These are phyloP conservation scores for Talaromyces sp. DNA, from an alignment of 2,329 filamentous ascomycete species.

Conservation along the genomic window DNA sequence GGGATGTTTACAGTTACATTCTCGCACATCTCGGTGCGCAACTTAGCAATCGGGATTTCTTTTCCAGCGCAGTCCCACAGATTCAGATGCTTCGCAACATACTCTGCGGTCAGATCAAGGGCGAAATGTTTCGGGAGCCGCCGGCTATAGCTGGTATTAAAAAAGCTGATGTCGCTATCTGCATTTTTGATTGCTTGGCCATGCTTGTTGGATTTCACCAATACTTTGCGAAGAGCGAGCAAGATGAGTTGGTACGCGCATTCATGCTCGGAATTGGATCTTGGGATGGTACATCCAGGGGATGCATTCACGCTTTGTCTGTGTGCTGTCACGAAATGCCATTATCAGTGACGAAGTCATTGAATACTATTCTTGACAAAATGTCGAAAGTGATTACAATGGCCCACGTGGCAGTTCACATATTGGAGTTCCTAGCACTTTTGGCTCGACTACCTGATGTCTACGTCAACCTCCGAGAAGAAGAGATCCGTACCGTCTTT, in stretches of 20 bases:
- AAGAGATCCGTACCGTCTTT: conserved; percentile 91
- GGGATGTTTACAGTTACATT: conserved; percentile 90
- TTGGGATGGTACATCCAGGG: conserved; percentile 83
- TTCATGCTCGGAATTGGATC: conserved; percentile 82
- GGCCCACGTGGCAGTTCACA: conserved; percentile 85
- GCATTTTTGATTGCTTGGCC: conserved; percentile 80
- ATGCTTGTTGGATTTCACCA: conserved; percentile 89
- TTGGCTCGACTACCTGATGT: conserved; percentile 80
- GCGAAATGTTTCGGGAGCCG: conserved; percentile 75
- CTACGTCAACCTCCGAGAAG: conserved; percentile 83
- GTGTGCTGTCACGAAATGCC: conserved; percentile 95
- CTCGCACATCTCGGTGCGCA: conserved; percentile 83
- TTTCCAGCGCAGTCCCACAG: conserved; percentile 68
- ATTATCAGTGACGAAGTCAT: conserved; percentile 75
- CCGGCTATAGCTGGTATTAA: conserved; percentile 74
- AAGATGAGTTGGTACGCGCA: conserved; percentile 82
- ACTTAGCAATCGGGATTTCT: conserved; percentile 83
- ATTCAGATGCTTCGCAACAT: conserved; percentile 72
- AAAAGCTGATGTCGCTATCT: conserved; percentile 83
- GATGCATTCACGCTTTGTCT: conserved; percentile 89
- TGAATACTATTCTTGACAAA: conserved; percentile 82
- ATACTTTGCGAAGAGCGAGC: conserved; percentile 76
- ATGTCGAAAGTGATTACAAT: conserved; percentile 97
- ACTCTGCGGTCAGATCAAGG: conserved; percentile 78
- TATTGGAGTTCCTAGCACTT: conserved; percentile 90